Evolutionary conservation across 768 basidiomycete genomes (phyloP).

Genomic region (Panaeolus papilionaceus): DNA sequence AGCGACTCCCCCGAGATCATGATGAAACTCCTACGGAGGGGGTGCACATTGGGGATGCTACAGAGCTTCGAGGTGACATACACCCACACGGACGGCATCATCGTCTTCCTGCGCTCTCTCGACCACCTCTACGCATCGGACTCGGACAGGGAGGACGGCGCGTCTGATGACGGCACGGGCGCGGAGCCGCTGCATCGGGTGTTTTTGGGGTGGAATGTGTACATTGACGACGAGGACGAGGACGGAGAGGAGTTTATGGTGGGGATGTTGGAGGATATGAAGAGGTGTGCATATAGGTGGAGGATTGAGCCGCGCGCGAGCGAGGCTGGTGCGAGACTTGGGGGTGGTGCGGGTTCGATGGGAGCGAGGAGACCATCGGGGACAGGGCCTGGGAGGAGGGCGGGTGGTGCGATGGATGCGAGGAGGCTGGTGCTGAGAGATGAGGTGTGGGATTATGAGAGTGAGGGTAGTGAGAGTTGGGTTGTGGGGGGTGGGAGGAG

Average conservation of each 20-base stretch:
- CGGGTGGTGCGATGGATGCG: constrained; percentile 35
- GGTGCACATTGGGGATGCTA: constrained; percentile 65
- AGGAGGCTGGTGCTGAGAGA: constrained; percentile 36
- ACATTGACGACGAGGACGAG: constrained; percentile 50
- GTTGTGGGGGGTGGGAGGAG: neutral
- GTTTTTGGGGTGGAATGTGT: constrained; percentile 75
- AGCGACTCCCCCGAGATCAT: constrained; percentile 14
- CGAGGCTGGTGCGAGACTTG: neutral
- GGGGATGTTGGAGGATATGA: constrained; percentile 43
- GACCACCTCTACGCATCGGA: constrained; percentile 36
- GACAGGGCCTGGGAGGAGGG: neutral
- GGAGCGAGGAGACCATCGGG: neutral
- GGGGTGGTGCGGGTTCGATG: neutral
- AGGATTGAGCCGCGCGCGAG: constrained; percentile 23
- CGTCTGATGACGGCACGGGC: constrained; percentile 24
- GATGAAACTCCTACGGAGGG: constrained; percentile 57
- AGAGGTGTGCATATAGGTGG: constrained; percentile 40
- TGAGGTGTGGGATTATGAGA: constrained; percentile 41
- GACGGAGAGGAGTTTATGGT: constrained; percentile 52
- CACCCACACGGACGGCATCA: constrained; percentile 57
- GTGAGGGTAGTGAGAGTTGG: constrained; percentile 6
- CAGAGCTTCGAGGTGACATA: constrained; percentile 61
- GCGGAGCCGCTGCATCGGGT: constrained; percentile 48
- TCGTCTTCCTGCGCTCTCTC: constrained; percentile 47
- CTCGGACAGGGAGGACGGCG: neutral